Evolutionary conservation across 179 eudicot species (phyloP).

Genomic region (Beta corolliflora): DNA sequence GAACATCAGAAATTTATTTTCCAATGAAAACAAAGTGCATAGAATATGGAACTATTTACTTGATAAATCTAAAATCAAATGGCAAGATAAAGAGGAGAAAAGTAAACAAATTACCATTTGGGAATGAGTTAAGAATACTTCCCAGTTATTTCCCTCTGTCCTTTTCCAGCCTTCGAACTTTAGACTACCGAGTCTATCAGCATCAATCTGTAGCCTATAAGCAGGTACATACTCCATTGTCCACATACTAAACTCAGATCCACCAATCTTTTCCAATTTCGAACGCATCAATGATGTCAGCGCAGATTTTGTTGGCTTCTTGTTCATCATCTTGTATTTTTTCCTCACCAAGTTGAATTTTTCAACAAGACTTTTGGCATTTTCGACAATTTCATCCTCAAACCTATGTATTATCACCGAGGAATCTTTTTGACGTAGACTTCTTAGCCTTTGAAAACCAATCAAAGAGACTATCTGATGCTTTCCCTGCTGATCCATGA

Average conservation of each 20-base stretch:
- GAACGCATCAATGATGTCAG: conserved; percentile 50
- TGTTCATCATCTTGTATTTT: conserved; percentile 34
- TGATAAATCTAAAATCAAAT: not conserved
- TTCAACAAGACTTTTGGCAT: conserved; percentile 61
- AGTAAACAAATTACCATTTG: conserved; percentile 73
- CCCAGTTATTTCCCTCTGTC: conserved; percentile 53
- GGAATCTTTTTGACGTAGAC: conserved; percentile 59
- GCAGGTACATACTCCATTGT: conserved; percentile 68
- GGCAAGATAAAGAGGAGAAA: not conserved
- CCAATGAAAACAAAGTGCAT: not conserved
- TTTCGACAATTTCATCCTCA: conserved; percentile 66
- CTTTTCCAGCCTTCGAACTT: conserved; percentile 77
- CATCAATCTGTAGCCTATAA: conserved; percentile 69
- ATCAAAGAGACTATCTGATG: conserved; percentile 40
- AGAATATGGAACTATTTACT: not conserved
- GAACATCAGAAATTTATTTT: not conserved
- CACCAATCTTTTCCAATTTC: conserved; percentile 79
- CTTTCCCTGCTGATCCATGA: conserved; percentile 33
- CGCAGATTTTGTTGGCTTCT: conserved; percentile 39
- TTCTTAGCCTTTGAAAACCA: conserved; percentile 53
- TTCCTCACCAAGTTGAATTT: conserved; percentile 51
- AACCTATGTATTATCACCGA: conserved; percentile 54
- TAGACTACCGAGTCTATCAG: conserved; percentile 38
- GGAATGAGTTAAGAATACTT: conserved; percentile 78
- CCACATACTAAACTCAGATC: conserved; percentile 80